Conservation (phyloP, 805 yeast genomes). For the Monosporozyma siamensis region DNA sequence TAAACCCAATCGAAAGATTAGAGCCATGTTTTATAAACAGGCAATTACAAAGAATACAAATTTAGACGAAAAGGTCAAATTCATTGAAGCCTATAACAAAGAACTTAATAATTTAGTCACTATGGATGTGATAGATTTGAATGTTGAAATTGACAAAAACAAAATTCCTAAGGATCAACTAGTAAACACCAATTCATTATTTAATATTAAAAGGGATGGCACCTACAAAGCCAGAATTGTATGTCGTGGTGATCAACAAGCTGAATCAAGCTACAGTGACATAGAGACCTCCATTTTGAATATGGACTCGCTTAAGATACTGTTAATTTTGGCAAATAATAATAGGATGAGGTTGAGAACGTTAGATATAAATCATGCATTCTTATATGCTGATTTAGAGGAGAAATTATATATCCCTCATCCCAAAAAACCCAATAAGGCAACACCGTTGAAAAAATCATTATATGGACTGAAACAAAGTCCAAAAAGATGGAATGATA, state of each 20-base stretch:
- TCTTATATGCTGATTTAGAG: background rate
- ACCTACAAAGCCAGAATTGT: too few relatives aligned
- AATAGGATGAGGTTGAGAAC: background rate
- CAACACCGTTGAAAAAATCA: conserved; percentile 3
- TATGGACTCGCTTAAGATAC: conserved; percentile 1
- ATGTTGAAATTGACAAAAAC: background rate
- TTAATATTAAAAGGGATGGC: too few relatives aligned
- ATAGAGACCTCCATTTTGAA: too few relatives aligned
- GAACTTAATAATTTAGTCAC: conserved; percentile 6
- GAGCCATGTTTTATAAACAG: conserved; percentile 5
- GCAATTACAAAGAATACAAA: conserved; percentile 6
- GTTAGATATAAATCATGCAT: conserved; percentile 7
- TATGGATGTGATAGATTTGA: conserved; percentile 6
- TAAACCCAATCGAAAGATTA: background rate
- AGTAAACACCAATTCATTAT: too few relatives aligned
- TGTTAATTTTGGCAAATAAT: conserved; percentile 3
- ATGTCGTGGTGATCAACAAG: too few relatives aligned
- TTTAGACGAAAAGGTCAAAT: background rate
- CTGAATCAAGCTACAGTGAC: too few relatives aligned
- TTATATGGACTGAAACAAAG: conserved; percentile 8
- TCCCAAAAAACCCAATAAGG: conserved; percentile 2
- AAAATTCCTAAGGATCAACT: too few relatives aligned
- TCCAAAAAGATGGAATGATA: conserved; percentile 9
- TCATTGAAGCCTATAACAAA: conserved; percentile 5
- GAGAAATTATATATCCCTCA: background rate